Base-by-base conservation (phyloP, 768 basidiomycete species). In the Trametopsis cervina region DNA sequence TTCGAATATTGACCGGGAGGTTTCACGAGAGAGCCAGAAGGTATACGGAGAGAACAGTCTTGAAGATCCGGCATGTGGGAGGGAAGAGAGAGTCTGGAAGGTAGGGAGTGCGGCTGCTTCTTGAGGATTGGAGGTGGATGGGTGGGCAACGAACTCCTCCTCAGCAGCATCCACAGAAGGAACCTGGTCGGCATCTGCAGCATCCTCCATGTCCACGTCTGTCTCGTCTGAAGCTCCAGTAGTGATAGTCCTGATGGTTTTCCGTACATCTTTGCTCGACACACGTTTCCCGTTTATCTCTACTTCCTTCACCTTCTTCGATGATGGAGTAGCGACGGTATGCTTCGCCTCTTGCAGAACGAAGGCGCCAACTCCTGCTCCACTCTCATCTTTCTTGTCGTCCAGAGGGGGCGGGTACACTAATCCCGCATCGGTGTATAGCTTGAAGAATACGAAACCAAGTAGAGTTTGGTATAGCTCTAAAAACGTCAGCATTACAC, bases 391-490 rank as follows among this genome's bases (percentile, higher is more conserved):
- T 60, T 89, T 89, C 54, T 74, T 76, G 25, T 66, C 58, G 61
- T 99, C 93, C 51, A 96, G 62, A 11, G 90, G 87, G 0, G 96
- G 95, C n/a, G 96, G 96, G 61, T 99, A 99, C 22, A 91, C 81
- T 41, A 98, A 74, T 53, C 89, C 89, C 29, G 77, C 77, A 61
- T 97, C 93, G n/a, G 88, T 85, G 69, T 92, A 99, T n/a, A 99
- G 80, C 69, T 95, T 96, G 78, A 92, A 99, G 62, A 96, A 82
- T 18, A 92, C 86, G 61, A 99, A 99, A 4, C 90, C 91, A 23
- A 98, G 81, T 7, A 97, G 70, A 1, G 95, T 98, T 67, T 98
- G 93, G 67, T 99, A 98, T 9, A 99, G 78, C 65, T 99, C 96
- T 59, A 99, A 70, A 73, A 99, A 99, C 5, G 96, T 99, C 51